Base-by-base conservation (phyloP, 305 asterid genomes). In the Ilex paraguariensis region DNA sequence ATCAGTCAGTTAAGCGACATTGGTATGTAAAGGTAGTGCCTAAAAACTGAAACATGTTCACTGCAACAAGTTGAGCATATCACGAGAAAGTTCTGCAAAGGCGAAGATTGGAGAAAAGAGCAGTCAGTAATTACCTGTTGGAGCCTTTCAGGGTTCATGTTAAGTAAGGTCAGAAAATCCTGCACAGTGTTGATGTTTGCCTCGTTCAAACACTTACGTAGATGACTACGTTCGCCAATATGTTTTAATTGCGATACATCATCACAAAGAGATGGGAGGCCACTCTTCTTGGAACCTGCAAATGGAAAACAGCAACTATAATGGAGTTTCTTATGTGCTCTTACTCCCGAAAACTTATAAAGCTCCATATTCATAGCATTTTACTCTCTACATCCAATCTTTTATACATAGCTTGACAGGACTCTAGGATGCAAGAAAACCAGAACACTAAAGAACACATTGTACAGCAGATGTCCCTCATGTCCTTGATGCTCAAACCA, bases 261-360 rank as follows among this genome's bases (percentile, higher is more conserved):
- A 71, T 84, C 87, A 1, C 61, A 45, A 2, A 75, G 75, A 39
- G 69, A 53, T 10, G 84, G 90, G 52, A n/a, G 31, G 36, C 57
- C 48, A 2, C 32, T 64, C 64, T 81, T 79, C 66, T 7, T 63
- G 60, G 14, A 10, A 77, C 75, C 90, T 84, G 65, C 54, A 52
- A 32, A 17, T 52, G 53, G 30, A 39, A 51, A 57, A 49, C 5
- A 49, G 13, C 17, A 16, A 7, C n/a, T 52, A 52, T 10, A 3
- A 7, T 52, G 31, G 56, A n/a, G 30, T 52, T 15, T 4, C 31
- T 16, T 36, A 8, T 5, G 42, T 36, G 9, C 42, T 36, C 42
- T 36, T 36, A 21, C 28, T n/a, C n/a, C n/a, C n/a, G n/a, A n/a
- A n/a, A n/a, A n/a, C n/a, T n/a, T n/a, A n/a, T n/a, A n/a, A n/a